A percentile compares a stretch with the other conserved stretches of the same genome.
These are phyloP conservation scores for Glutinoglossum americanum DNA, from an alignment of 495 filamentous ascomycete species.

Conservation along the genomic window DNA sequence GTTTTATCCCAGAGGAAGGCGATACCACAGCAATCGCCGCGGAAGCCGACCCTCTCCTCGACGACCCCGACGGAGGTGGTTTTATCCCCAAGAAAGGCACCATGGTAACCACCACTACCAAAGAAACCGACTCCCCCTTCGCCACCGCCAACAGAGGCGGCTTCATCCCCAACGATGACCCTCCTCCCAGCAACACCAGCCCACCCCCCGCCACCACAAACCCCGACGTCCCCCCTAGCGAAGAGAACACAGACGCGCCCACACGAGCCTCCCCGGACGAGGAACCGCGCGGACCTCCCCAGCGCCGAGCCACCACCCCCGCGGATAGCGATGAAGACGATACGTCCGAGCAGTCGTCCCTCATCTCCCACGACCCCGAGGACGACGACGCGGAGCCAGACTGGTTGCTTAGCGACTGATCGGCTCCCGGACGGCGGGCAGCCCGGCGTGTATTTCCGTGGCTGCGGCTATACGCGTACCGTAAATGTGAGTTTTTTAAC, in stretches of 20 bases:
- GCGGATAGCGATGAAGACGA: not conserved
- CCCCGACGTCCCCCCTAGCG: too few relatives aligned
- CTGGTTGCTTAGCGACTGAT: slow-evolving; percentile 22
- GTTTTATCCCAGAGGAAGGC: slow-evolving; percentile 8
- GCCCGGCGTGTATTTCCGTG: too few relatives aligned
- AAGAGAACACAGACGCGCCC: too few relatives aligned
- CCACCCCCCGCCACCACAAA: too few relatives aligned
- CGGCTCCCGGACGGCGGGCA: too few relatives aligned
- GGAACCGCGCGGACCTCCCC: too few relatives aligned
- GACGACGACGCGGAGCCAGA: slow-evolving; percentile 48
- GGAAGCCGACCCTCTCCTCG: not conserved
- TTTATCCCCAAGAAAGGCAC: slow-evolving; percentile 10
- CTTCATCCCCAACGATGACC: too few relatives aligned
- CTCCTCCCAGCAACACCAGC: too few relatives aligned
- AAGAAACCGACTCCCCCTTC: not conserved
- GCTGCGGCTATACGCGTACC: too few relatives aligned
- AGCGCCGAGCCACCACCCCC: too few relatives aligned
- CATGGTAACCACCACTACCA: not conserved
- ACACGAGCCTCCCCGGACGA: too few relatives aligned
- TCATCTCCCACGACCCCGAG: slow-evolving; percentile 39
- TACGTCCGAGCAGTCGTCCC: not conserved
- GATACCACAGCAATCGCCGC: not conserved
- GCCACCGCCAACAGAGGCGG: not conserved
- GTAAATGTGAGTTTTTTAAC: too few relatives aligned
- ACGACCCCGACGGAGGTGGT: slow-evolving; percentile 10